Conservation (phyloP, 1,139 yeast genomes). For the Lodderomyces elongisporus region DNA sequence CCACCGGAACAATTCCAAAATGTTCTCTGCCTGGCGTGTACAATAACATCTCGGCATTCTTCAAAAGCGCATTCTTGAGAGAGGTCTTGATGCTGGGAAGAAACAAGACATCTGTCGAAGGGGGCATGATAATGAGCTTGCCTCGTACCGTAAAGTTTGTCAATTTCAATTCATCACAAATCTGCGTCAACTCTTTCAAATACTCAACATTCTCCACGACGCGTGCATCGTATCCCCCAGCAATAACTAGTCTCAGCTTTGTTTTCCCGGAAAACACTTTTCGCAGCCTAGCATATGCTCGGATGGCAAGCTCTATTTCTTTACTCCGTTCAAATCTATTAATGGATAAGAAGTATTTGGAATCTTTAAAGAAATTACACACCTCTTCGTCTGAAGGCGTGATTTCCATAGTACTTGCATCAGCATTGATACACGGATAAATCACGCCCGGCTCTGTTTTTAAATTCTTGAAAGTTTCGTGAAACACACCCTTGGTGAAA, state of each 20-base stretch:
- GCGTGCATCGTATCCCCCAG: slow-evolving; percentile 90
- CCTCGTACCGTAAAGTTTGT: slow-evolving; percentile 46
- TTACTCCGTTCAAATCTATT: slow-evolving; percentile 89
- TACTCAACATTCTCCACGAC: slow-evolving; percentile 75
- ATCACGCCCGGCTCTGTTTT: slow-evolving; percentile 59
- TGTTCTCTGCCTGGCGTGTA: slow-evolving; percentile 94
- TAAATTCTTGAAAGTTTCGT: slow-evolving; percentile 53
- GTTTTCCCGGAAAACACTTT: slow-evolving; percentile 14
- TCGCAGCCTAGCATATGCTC: slow-evolving; percentile 48
- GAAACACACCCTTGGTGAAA: slow-evolving; percentile 71
- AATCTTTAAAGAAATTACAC: slow-evolving; percentile 25
- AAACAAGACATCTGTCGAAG: slow-evolving; percentile 56
- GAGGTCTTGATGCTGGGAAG: slow-evolving; percentile 72
- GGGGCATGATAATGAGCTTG: slow-evolving; percentile 33
- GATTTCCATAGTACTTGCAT: slow-evolving; percentile 13
- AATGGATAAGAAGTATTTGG: slow-evolving; percentile 59
- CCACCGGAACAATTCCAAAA: slow-evolving; percentile 96
- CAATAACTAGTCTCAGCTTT: slow-evolving; percentile 60
- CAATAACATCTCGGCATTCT: slow-evolving; percentile 54
- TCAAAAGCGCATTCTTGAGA: slow-evolving; percentile 60
- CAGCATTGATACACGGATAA: slow-evolving; percentile 78
- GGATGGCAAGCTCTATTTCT: slow-evolving; percentile 71
- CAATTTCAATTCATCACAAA: slow-evolving; percentile 45
- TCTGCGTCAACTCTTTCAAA: slow-evolving; percentile 51
- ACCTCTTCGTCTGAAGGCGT: slow-evolving; percentile 29